A percentile compares a stretch with the other conserved stretches of the same genome.
Evolutionary conservation across 257 asterid species (phyloP).

Genomic region (Ballota nigra): DNA sequence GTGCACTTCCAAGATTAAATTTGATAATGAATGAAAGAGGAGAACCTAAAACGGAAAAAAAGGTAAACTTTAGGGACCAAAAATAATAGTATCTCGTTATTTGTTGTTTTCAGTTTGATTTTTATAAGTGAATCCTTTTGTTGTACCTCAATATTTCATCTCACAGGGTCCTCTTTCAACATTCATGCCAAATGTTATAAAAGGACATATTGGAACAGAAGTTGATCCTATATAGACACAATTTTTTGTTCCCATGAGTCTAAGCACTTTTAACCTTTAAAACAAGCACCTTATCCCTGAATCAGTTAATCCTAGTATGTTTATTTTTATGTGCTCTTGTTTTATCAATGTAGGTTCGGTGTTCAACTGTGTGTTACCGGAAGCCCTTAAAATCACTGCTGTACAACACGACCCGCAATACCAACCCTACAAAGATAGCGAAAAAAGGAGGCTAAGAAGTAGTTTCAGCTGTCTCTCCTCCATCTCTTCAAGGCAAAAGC

Average conservation of each 20-base stretch:
- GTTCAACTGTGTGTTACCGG: constrained; percentile 76
- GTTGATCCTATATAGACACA: neutral
- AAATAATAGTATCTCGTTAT: neutral
- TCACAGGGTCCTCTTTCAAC: neutral
- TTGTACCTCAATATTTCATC: neutral
- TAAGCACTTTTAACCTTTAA: neutral
- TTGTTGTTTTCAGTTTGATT: neutral
- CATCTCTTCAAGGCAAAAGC: constrained; percentile 79
- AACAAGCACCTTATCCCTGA: neutral
- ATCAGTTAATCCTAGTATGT: neutral
- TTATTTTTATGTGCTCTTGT: neutral
- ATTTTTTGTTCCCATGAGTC: neutral
- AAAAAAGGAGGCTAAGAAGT: constrained; percentile 70
- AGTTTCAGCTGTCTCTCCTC: constrained; percentile 76
- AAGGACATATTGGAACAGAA: neutral
- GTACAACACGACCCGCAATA: constrained; percentile 62
- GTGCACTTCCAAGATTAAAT: too few species aligned
- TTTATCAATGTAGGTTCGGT: constrained; percentile 48
- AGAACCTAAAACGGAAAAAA: too few species aligned
- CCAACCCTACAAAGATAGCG: constrained; percentile 43
- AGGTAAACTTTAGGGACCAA: too few species aligned
- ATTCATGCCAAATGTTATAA: neutral
- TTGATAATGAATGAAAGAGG: too few species aligned
- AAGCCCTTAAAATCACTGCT: constrained; percentile 65
- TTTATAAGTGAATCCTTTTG: neutral